These are phyloP conservation scores for Gymnopilus dilepis DNA, from an alignment of 768 basidiomycete species.

Conservation along the genomic window DNA sequence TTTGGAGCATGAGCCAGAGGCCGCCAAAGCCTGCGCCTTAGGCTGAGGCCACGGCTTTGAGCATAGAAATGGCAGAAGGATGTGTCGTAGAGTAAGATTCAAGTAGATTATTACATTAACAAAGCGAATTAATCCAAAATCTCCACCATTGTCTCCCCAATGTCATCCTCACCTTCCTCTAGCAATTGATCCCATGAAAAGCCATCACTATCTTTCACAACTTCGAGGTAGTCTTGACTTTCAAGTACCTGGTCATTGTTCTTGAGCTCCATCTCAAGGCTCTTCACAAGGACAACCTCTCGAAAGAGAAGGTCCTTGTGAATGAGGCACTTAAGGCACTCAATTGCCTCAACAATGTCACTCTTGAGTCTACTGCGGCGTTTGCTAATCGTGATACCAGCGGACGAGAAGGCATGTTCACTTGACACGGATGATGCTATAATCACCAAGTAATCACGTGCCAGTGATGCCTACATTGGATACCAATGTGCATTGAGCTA, in stretches of 20 bases:
- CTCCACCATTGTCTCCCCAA: background rate
- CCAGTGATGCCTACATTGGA: slow-evolving; percentile 42
- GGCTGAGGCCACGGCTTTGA: slow-evolving; percentile 2
- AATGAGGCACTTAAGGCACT: slow-evolving; percentile 34
- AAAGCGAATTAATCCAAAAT: background rate
- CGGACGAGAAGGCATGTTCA: slow-evolving; percentile 44
- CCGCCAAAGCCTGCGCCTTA: background rate
- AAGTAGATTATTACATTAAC: background rate
- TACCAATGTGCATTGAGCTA: slow-evolving; percentile 32
- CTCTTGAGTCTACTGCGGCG: slow-evolving; percentile 36
- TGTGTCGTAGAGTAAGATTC: too few species aligned
- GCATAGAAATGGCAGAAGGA: too few species aligned
- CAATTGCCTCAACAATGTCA: slow-evolving; percentile 42
- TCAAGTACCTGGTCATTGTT: background rate
- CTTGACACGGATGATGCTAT: slow-evolving; percentile 47
- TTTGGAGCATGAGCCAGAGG: background rate
- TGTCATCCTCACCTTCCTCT: slow-evolving; percentile 9
- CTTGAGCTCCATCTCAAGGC: slow-evolving; percentile 11
- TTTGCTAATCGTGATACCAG: slow-evolving; percentile 45
- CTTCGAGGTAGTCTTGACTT: background rate
- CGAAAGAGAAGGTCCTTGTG: slow-evolving; percentile 31
- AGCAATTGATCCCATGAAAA: slow-evolving; percentile 14
- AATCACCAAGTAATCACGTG: slow-evolving; percentile 42
- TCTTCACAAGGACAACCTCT: slow-evolving; percentile 10
- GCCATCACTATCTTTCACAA: background rate